These are phyloP conservation scores for Xerocomellus dryophilus DNA, from an alignment of 768 basidiomycete species.

Conservation along the genomic window DNA sequence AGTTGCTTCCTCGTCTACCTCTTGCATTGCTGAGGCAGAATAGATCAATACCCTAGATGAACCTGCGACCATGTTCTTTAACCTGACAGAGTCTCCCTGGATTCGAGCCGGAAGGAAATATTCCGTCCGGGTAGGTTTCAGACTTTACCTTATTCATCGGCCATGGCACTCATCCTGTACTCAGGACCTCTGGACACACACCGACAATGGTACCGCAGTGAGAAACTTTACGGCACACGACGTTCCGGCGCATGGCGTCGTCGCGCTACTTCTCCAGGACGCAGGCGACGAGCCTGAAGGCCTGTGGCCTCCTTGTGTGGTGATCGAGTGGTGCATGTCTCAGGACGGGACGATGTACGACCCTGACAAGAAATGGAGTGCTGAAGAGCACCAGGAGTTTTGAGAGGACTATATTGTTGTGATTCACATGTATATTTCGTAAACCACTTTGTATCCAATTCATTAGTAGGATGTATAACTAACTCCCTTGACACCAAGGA, in stretches of 20 bases:
- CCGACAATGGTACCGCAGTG: constrained; percentile 62
- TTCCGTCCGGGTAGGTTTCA: constrained; percentile 51
- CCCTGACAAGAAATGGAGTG: constrained; percentile 26
- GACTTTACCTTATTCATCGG: neutral
- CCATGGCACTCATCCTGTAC: neutral
- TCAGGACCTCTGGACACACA: constrained; percentile 73
- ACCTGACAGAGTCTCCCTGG: constrained; percentile 67
- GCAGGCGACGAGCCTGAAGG: constrained; percentile 65
- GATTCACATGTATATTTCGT: neutral
- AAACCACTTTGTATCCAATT: neutral
- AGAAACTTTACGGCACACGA: constrained; percentile 51
- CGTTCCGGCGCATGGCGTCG: constrained; percentile 68
- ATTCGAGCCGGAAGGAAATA: constrained; percentile 66
- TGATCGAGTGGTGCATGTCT: constrained; percentile 54
- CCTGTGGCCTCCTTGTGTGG: constrained; percentile 54
- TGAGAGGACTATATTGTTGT: neutral
- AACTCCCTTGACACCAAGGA: neutral
- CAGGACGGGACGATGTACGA: constrained; percentile 51
- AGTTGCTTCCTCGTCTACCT: neutral
- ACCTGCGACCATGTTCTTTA: constrained; percentile 58
- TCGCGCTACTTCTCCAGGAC: constrained; percentile 62
- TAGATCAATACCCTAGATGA: constrained; percentile 61
- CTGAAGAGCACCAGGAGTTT: constrained; percentile 10
- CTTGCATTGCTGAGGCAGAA: neutral
- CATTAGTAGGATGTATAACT: neutral